Evolutionary conservation across 768 basidiomycete species (phyloP).

Genomic region (Russula ochroleuca): DNA sequence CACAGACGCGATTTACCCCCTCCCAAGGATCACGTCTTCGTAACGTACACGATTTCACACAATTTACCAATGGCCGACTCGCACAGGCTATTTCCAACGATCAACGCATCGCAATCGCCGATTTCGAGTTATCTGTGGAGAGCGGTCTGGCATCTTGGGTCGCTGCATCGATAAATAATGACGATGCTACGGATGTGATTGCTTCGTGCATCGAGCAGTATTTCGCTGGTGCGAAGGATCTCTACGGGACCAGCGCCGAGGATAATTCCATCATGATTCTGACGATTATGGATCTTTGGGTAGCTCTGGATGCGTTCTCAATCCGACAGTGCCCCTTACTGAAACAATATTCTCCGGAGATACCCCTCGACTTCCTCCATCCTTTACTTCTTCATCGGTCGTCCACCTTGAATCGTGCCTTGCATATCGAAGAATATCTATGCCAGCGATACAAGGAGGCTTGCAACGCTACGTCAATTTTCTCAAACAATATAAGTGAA

Average conservation of each 20-base stretch:
- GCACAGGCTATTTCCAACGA: neutral
- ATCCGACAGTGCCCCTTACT: constrained; percentile 39
- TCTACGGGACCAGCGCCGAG: constrained; percentile 21
- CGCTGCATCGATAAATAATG: neutral
- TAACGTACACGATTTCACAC: neutral
- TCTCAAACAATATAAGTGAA: neutral
- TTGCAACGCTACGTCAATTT: neutral
- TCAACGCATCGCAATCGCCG: constrained; percentile 4
- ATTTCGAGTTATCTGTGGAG: constrained; percentile 18
- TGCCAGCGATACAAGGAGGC: neutral
- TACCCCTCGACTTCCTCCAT: constrained; percentile 39
- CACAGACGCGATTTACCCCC: neutral
- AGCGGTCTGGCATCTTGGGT: constrained; percentile 7
- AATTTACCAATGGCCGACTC: neutral
- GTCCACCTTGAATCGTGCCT: neutral
- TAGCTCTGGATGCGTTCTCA: constrained; percentile 41
- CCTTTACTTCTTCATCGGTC: constrained; percentile 40
- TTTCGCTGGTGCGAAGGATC: neutral
- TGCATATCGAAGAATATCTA: constrained; percentile 19
- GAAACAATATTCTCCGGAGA: constrained; percentile 43
- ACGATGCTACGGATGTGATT: constrained; percentile 3
- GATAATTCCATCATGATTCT: constrained; percentile 41
- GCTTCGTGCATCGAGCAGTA: constrained; percentile 20
- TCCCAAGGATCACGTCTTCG: neutral
- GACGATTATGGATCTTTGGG: constrained; percentile 47